Evolutionary conservation across 495 filamentous ascomycete species (phyloP), one percentile per base, ranked within the genome.

Genomic region (Poronia punctata): DNA sequence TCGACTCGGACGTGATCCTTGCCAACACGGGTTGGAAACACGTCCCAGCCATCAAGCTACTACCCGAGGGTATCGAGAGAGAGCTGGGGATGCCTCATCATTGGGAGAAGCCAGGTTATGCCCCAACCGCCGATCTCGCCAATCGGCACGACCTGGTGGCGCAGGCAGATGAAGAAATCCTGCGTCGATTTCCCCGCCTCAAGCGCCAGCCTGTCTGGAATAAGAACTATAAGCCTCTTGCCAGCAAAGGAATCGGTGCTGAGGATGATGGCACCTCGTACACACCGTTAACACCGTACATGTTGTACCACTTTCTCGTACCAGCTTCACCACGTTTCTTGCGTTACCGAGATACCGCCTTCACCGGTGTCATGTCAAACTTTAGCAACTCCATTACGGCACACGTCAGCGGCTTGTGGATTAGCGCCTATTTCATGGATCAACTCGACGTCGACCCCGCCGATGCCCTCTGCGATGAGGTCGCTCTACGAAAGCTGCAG

Each of bases 341-440:
- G 5, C 57, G 62, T 3, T 62, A 69, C 7, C 75, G 78, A 14
- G 78, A 78, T 26, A 70, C 85, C 37, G 83, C 78, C 4, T 85
- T 86, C 48, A 62, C 74, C 27, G 84, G 84, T n/a, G 60, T 75
- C 11, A 50, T 82, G 15, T 71, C 76, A 52, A 79, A 74, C 42
- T 78, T 86, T 47, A 71, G 72, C 47, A 80, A 79, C n/a, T 56
- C 72, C 9, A 52, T 80, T 10, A 60, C 79, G 4, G 76, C 83
- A 1, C 80, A 88, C 37, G 57, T 74, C 3, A 83, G 88, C 45
- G 80, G 77, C 1, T 62, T 89, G 7, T 92, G 84, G 86, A 74
- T 84, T 22, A 62, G 70, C 12, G 83, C 83, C 0, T 88, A 71
- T 49, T 64, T 76, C 23, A 49, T 61, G 29, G 66, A 68, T 20